These are phyloP conservation scores for Trichoderma sp. DNA, from an alignment of 2,329 filamentous ascomycete species.

Conservation along the genomic window DNA sequence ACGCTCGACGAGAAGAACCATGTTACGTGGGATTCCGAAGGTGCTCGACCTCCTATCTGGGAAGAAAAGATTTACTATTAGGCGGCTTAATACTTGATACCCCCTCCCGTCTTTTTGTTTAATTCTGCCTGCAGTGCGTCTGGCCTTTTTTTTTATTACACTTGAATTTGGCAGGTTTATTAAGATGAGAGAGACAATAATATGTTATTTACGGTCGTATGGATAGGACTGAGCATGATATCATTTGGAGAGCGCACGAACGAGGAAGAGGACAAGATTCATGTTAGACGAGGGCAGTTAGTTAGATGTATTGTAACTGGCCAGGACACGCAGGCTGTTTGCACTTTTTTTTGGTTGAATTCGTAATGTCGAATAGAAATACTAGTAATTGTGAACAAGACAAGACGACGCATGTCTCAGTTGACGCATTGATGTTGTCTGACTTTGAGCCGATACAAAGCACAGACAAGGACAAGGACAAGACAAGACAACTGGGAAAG, in stretches of 20 bases:
- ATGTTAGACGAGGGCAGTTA: not conserved
- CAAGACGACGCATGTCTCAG: not conserved
- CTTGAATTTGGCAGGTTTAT: not conserved
- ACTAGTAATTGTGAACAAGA: not conserved
- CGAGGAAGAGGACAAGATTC: not conserved
- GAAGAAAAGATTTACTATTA: conserved; percentile 46
- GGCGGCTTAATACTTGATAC: conserved; percentile 23
- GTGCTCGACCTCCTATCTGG: conserved; percentile 44
- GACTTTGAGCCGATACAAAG: not conserved
- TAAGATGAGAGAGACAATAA: not conserved
- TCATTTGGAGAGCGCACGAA: not conserved
- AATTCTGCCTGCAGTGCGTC: not conserved
- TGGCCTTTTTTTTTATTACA: not conserved
- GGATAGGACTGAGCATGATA: not conserved
- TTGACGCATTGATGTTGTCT: not conserved
- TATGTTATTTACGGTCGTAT: not conserved
- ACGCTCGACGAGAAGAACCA: conserved; percentile 63
- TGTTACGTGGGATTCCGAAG: conserved; percentile 41
- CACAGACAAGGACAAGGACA: not conserved
- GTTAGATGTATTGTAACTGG: not conserved
- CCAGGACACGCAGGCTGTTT: not conserved
- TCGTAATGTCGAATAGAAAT: not conserved
- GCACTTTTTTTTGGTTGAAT: not conserved
- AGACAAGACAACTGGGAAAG: not conserved
- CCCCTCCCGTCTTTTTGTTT: conserved; percentile 4